Evolutionary conservation across 1,139 yeast genomes (phyloP).

Genomic region (Chernovozyma aurita): DNA sequence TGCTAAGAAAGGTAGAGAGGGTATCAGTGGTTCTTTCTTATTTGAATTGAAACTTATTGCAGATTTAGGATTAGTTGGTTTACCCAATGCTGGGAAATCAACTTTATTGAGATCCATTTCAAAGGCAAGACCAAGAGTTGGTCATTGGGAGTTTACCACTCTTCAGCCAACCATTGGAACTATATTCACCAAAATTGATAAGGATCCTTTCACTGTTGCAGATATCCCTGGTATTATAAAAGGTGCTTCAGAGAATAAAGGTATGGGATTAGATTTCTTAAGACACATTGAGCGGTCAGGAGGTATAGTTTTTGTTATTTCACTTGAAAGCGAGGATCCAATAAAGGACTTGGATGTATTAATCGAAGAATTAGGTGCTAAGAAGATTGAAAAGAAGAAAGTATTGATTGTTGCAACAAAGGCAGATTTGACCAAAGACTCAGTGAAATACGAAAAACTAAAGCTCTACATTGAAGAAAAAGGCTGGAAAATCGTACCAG

Average conservation of each 20-base stretch:
- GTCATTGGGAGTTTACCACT: constrained; percentile 97
- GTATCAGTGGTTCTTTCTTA: constrained; percentile 61
- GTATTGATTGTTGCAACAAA: constrained; percentile 84
- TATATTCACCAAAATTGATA: constrained; percentile 60
- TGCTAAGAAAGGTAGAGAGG: constrained; percentile 72
- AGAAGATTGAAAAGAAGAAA: constrained; percentile 53
- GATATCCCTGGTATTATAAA: constrained; percentile 94
- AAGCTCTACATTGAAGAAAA: constrained; percentile 35
- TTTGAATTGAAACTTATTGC: constrained; percentile 86
- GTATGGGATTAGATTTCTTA: constrained; percentile 90
- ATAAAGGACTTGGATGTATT: constrained; percentile 57
- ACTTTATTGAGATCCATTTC: constrained; percentile 86
- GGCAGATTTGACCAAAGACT: constrained; percentile 66
- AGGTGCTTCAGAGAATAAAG: constrained; percentile 81
- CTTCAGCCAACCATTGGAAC: constrained; percentile 91
- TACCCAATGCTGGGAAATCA: constrained; percentile 96
- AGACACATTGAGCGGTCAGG: constrained; percentile 90
- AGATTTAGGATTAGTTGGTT: constrained; percentile 87
- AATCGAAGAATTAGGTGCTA: constrained; percentile 64
- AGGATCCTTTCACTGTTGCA: constrained; percentile 84
- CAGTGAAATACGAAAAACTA: constrained; percentile 40
- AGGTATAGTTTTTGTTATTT: constrained; percentile 83
- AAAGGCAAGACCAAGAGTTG: constrained; percentile 83
- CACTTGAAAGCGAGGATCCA: constrained; percentile 64
- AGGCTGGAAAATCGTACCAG: constrained; percentile 73